These are phyloP conservation scores for Tolypocladium ovalisporum DNA, from an alignment of 2,329 filamentous ascomycete species.

Conservation along the genomic window DNA sequence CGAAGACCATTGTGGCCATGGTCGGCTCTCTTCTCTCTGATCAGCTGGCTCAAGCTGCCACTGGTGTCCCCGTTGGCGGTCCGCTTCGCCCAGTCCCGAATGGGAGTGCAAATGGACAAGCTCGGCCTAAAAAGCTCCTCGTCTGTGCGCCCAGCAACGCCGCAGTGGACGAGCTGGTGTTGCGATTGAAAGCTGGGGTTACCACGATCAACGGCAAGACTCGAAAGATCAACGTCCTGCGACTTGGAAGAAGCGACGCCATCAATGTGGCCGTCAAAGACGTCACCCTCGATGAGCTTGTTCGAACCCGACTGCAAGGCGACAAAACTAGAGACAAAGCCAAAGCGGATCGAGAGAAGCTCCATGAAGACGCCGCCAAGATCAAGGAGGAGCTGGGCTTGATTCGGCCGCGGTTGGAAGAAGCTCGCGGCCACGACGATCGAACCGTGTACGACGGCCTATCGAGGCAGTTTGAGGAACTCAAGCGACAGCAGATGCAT, in stretches of 20 bases:
- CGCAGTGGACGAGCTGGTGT: slow-evolving; percentile 89
- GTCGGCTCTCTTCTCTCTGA: slow-evolving; percentile 63
- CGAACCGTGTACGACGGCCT: slow-evolving; percentile 40
- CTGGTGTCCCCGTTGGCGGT: slow-evolving; percentile 19
- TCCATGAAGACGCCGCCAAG: slow-evolving; percentile 53
- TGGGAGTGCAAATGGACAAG: slow-evolving; percentile 12
- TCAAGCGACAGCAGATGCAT: slow-evolving; percentile 62
- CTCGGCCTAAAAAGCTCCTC: slow-evolving; percentile 65
- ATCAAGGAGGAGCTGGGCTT: slow-evolving; percentile 67
- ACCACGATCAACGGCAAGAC: slow-evolving; percentile 62
- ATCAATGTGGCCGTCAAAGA: slow-evolving; percentile 85
- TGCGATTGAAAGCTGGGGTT: slow-evolving; percentile 81
- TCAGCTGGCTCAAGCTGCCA: slow-evolving; percentile 21
- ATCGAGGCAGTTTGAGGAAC: slow-evolving; percentile 64
- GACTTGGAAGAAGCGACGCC: slow-evolving; percentile 80
- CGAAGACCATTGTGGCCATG: slow-evolving; percentile 95
- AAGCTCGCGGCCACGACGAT: slow-evolving; percentile 46
- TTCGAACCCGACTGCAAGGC: slow-evolving; percentile 59
- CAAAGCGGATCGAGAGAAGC: slow-evolving; percentile 43
- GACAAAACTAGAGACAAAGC: slow-evolving; percentile 48
- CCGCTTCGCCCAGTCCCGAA: slow-evolving; percentile 15
- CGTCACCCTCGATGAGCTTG: slow-evolving; percentile 86
- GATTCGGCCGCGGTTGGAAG: slow-evolving; percentile 61
- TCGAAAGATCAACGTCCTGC: slow-evolving; percentile 76
- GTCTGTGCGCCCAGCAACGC: slow-evolving; percentile 98